Evolutionary conservation across 148 eudicot species (phyloP), one percentile per base, ranked within the genome.

Genomic region (Limonium bicolor): DNA sequence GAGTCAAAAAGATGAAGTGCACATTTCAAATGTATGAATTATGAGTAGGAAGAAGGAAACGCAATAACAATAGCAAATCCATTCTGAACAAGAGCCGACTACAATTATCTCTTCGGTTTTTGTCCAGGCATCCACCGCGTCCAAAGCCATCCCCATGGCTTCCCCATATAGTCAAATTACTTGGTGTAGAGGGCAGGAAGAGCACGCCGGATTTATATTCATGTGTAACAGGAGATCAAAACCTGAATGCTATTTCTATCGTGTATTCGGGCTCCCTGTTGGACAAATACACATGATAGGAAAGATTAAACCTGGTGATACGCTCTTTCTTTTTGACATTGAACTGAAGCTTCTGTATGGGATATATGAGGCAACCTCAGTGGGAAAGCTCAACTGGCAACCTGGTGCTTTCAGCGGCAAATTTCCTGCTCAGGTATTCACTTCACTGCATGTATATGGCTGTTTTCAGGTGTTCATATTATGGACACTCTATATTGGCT

Each of bases 381-480:
- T 14, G 37, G 82, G 85, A 20, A 45, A 53, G 37, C 21, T 76
- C 50, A 55, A 67, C 37, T 35, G 76, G 45, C 77, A 80, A 54
- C 85, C 90, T 34, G 6, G 55, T 28, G 90, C 95, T 54, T 84
- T 84, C 45, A 59, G 50, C 14, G 85, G 95, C 16, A 68, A 36
- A 24, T 84, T 71, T 60, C 76, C 90, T 43, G 82, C 90, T 20
- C 95, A 84, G 95, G 95, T 79, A 64, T 13, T 29, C n/a, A 27
- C 23, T 12, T 29, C 18, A 24, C 10, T 11, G 39, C 39, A 30
- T 55, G 27, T 20, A 14, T 13, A 32, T 14, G 25, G 28, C 14
- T 36, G 44, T 6, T 27, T 17, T 22, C 19, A 5, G 13, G 15
- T 13, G 12, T 57, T 51, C 24, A 27, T 36, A 12, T 42, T 18